Evolutionary conservation across 2,329 filamentous ascomycete genomes (phyloP), one percentile per base, ranked within the genome.

Genomic region (Clarireedia paspali): DNA sequence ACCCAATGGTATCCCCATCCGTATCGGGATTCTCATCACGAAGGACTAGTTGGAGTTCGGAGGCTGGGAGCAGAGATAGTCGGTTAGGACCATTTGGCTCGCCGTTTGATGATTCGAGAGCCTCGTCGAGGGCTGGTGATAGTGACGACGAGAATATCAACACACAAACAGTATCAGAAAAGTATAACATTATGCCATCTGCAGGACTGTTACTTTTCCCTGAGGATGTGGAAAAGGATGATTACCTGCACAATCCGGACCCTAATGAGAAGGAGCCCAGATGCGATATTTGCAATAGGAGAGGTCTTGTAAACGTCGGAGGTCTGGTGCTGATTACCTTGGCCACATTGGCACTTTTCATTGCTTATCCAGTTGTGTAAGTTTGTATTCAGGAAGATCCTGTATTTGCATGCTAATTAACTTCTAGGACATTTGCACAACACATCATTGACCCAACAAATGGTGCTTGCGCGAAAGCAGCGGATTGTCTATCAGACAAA

Each of bases 171-270:
- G 85, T 88, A 3, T 82, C 83, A 15, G 83, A 87, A 65, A 88
- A 88, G 69, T 88, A 85, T 70, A 87, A 87, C 66, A 88, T 89
- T 53, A 75, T 81, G 67, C 84, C 85, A 0, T 84, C 82, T 2
- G 80, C 83, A 14, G 83, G 83, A 5, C 70, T 88, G 52, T 68
- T 89, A 42, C 71, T 88, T 20, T 88, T 84, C 63, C 85, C 85
- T 0, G 83, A 88, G 67, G 85, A 88, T 65, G 81, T 87, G 23
- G 85, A 89, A 68, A 87, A 87, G 64, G 85, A 89, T 66, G 85
- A 89, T 65, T 85, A 81, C 60, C 66, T 89, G 59, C 85, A 89
- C 67, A 87, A 88, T 63, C 85, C 85, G 0, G 83, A 85, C 64
- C 81, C 83, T 1, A 77, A 78, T 52, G 84, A 87, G 47, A 80